A percentile compares a stretch with the other conserved stretches of the same genome.
Conservation (phyloP, 1,139 yeast genomes). For the Candida sp. region DNA sequence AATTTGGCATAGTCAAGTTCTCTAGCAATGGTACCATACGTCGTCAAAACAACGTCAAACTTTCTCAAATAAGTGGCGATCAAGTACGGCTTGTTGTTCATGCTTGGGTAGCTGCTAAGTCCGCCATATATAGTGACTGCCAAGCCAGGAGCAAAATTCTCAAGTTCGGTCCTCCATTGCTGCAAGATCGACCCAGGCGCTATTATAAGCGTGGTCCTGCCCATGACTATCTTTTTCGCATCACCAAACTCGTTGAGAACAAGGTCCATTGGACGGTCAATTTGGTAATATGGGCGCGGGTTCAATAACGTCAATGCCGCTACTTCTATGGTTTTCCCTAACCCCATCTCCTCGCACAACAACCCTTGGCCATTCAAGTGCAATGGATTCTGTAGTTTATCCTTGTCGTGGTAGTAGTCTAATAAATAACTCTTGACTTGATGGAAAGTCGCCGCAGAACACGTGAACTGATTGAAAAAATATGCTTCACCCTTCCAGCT, state of each 20-base stretch:
- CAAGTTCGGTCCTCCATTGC: slow-evolving; percentile 86
- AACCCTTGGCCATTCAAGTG: slow-evolving; percentile 63
- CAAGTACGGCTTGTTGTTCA: slow-evolving; percentile 43
- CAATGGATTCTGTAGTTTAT: slow-evolving; percentile 15
- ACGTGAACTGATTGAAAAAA: slow-evolving; percentile 57
- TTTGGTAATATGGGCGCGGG: slow-evolving; percentile 50
- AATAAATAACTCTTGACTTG: slow-evolving; percentile 26
- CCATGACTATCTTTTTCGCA: slow-evolving; percentile 49
- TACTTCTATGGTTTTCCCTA: slow-evolving; percentile 92
- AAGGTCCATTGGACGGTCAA: slow-evolving; percentile 40
- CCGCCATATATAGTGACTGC: slow-evolving; percentile 71
- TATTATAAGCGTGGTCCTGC: slow-evolving; percentile 78
- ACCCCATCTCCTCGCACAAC: slow-evolving; percentile 94
- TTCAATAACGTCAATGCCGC: slow-evolving; percentile 67
- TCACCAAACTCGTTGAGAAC: slow-evolving; percentile 38
- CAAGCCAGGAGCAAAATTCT: slow-evolving; percentile 57
- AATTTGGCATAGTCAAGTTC: slow-evolving; percentile 87
- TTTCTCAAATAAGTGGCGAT: slow-evolving; percentile 52
- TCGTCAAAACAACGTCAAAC: slow-evolving; percentile 83
- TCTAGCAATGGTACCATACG: slow-evolving; percentile 69
- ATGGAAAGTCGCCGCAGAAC: slow-evolving; percentile 42
- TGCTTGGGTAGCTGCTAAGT: slow-evolving; percentile 50
- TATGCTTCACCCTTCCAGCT: slow-evolving; percentile 14
- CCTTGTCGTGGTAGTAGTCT: slow-evolving; percentile 19
- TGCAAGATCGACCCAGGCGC: slow-evolving; percentile 83